phyloP scores from a whole-genome alignment of 2,329 filamentous ascomycete genomes.

The Colletotrichum agaves region DNA sequence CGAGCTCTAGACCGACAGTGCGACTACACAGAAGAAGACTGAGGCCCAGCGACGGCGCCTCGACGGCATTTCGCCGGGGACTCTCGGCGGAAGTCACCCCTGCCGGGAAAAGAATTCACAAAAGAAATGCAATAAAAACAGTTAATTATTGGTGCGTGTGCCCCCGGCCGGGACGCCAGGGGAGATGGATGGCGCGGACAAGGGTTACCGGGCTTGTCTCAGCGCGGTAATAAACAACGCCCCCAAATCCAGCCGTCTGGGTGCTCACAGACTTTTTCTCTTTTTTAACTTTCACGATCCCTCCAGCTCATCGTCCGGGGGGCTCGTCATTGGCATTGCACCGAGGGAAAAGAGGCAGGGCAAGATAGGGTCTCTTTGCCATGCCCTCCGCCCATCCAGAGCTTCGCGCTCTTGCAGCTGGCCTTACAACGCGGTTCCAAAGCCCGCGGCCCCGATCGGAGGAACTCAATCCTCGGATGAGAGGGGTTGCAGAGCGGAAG shows the following conservation, averaged over 20 bases:
- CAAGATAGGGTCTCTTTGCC: slow-evolving; percentile 6
- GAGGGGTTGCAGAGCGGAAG: not conserved
- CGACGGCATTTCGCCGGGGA: slow-evolving; percentile 1
- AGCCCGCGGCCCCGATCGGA: slow-evolving; percentile 15
- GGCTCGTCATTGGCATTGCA: slow-evolving; percentile 28
- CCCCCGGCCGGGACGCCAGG: slow-evolving; percentile 25
- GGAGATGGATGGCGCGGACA: slow-evolving; percentile 22
- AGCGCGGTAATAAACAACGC: slow-evolving; percentile 37
- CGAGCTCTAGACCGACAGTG: slow-evolving; percentile 24
- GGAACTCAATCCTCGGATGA: slow-evolving; percentile 28
- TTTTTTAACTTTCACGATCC: slow-evolving; percentile 38
- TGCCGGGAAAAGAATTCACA: slow-evolving; percentile 21
- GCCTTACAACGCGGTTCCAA: slow-evolving; percentile 3
- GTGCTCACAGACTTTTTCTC: slow-evolving; percentile 36
- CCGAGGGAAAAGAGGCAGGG: slow-evolving; percentile 1
- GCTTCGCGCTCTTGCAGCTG: slow-evolving; percentile 3
- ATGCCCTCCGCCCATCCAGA: not conserved
- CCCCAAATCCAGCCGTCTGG: slow-evolving; percentile 38
- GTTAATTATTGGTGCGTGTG: slow-evolving; percentile 22
- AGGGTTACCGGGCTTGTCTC: slow-evolving; percentile 32
- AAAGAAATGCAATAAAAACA: slow-evolving; percentile 23
- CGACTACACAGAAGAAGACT: not conserved
- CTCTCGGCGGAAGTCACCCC: slow-evolving; percentile 6
- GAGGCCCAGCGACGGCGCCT: not conserved
- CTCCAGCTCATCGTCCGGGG: slow-evolving; percentile 37